Base-by-base conservation (phyloP, 169 alveolate species). In the Babesia gibsoni region DNA sequence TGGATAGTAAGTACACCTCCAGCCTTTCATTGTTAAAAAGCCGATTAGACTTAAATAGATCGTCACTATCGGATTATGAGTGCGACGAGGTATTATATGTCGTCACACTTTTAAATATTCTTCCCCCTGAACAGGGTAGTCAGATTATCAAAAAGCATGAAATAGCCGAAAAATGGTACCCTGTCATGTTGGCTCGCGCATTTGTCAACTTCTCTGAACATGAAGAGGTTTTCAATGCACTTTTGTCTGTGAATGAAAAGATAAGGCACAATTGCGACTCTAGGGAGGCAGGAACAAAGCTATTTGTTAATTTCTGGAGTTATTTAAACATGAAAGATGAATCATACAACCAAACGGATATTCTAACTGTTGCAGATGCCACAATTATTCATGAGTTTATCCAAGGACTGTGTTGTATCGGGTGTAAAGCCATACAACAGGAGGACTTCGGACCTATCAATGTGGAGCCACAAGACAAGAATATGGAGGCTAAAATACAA, bases 261-360 rank as follows among this genome's bases (percentile, higher is more conserved):
- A 14, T 61, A 6, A 46, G 48, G 36, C 61, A 56, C 29, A 20
- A 48, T n/a, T 59, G 69, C 32, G 33, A n/a, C 35, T 48, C 66
- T 32, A 42, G 32, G 23, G 46, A 56, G 32, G 67, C 39, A 22
- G 85, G 81, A 14, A 32, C 67, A 14, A 33, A 25, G 30, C 36
- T 66, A 23, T 37, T 77, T 32, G 56, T 66, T 4, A 66, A 32
- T n/a, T 41, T 65, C 39, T 77, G 85, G 85, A 29, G 49, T 4
- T 45, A 41, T 3, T 67, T 81, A 9, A 29, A 14, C 43, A 25
- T 43, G 0, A 16, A 27, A 3, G 10, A 45, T 3, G 32, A 20
- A 6, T 3, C 20, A 1, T 4, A 43, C 4, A 1, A 30, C 0
- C 7, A 22, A 29, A 14, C 41, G 9, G 27, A 23, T 9, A n/a